Conservation (phyloP, 768 basidiomycete species). For the Nevesoporus exiguus region DNA sequence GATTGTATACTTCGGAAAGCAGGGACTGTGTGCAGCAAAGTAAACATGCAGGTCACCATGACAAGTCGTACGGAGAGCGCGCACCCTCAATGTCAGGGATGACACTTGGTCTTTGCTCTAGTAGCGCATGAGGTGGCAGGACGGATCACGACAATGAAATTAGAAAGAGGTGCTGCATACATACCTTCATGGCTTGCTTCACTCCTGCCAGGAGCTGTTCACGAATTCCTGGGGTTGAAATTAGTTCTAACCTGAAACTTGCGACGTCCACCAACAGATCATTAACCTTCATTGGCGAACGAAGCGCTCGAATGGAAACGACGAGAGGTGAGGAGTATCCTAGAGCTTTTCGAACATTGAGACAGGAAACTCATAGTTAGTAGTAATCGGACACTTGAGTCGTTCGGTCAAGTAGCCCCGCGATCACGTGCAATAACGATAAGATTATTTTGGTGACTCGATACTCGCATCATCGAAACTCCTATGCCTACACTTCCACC, state of each 20-base stretch:
- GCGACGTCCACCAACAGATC: background rate
- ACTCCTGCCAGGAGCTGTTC: conserved; percentile 48
- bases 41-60: background rate
- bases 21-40: conserved; percentile 45
- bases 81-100: conserved; percentile 57
- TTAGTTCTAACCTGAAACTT: background rate
- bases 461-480: background rate
- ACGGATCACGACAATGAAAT: background rate
- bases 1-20: conserved; percentile 63
- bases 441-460: conserved; percentile 1
- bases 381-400: background rate
- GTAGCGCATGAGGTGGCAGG: conserved; percentile 1
- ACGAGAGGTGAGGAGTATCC: background rate
- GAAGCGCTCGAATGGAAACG: conserved; percentile 14
- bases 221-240: conserved; percentile 45
- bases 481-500: conserved; percentile 36
- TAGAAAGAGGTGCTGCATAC: background rate
- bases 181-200: conserved; percentile 68
- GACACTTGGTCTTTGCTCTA: conserved; percentile 56
- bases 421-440: conserved; percentile 19
- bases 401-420: too few relatives aligned
- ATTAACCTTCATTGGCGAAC: conserved; percentile 21
- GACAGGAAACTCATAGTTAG: conserved; percentile 14
- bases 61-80: conserved; percentile 15
- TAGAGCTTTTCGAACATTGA: conserved; percentile 11